Base-by-base conservation (phyloP, 441 rosid genomes). In the Pelargonium citronellum region DNA sequence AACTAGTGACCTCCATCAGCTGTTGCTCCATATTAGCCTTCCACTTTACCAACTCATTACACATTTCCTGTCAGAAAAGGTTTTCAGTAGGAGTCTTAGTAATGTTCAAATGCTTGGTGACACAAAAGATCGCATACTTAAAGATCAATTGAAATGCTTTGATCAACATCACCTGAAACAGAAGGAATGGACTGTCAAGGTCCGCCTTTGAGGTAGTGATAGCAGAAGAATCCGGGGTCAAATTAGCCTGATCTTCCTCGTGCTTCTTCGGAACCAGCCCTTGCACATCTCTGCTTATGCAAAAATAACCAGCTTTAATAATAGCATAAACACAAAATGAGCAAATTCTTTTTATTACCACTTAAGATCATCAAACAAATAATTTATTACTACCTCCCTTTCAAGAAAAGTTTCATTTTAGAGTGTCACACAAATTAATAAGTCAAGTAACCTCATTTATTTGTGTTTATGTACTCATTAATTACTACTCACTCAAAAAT, bases 11-110 rank as follows among this genome's bases (percentile, higher is more conserved):
- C 69, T 89, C 90, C 58, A 72, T 68, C 72, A 93, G 71, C 85
- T 85, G 98, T 75, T 87, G 84, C 78, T 91, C 94, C 66, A 84
- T 81, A 82, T 89, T 89, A 41, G 77, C 86, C 81, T 86, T 92
- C 96, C 96, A 92, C 20, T 85, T 82, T 68, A 78, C 70, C 74
- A 86, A 69, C 77, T 92, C 96, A 75, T 89, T 87, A 66, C 79
- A 74, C 80, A 81, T 84, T 79, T 88, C 92, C 95, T 89, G 86
- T 17, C 70, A 76, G 71, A 63, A 7, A 75, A 66, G 44, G 27
- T 55, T 55, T 30, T 27, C 30, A 27, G 30, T 27, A 27, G 30
- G 17, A 71, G 69, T 22, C 2, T 69, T 64, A 47, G 16, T 58
- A 44, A 12, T 43, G 66, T 39, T 24, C 66, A 63, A 64, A 68